Percentiles rank a stretch among this genome's conserved stretches.
phyloP scores from a whole-genome alignment of 768 basidiomycete genomes.

The Rhizopogon vulgaris region DNA sequence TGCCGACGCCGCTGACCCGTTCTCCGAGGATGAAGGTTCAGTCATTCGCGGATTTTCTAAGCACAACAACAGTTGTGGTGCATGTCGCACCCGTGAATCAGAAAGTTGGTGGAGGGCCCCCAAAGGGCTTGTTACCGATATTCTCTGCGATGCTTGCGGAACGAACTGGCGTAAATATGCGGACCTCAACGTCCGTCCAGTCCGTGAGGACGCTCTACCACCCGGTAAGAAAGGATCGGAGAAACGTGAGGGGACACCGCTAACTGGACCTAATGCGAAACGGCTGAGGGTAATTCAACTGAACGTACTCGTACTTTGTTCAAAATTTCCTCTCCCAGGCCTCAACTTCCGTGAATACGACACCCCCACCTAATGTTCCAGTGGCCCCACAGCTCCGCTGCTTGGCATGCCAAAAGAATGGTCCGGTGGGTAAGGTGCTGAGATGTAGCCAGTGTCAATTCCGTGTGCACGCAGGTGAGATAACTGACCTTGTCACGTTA shows the following conservation, averaged over 20 bases:
- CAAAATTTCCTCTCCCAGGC: conserved; percentile 8
- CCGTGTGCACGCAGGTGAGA: conserved; percentile 69
- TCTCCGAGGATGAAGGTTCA: conserved; percentile 72
- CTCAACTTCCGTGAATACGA: conserved; percentile 37
- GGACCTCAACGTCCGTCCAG: conserved; percentile 70
- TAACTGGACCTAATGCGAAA: conserved; percentile 50
- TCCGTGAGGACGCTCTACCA: conserved; percentile 59
- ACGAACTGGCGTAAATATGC: conserved; percentile 92
- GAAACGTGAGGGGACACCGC: conserved; percentile 58
- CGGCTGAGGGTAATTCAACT: conserved; percentile 48
- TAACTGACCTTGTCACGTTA: neutral
- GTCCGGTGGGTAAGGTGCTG: conserved; percentile 71
- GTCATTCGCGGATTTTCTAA: conserved; percentile 53
- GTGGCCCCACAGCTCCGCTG: conserved; percentile 64
- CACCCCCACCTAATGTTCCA: conserved; percentile 55
- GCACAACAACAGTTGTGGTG: conserved; percentile 62
- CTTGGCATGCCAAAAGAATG: conserved; percentile 66
- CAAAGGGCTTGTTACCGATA: conserved; percentile 67
- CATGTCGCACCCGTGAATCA: conserved; percentile 79
- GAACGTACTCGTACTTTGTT: neutral
- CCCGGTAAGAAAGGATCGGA: conserved; percentile 36
- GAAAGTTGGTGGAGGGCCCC: conserved; percentile 90
- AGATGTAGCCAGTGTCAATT: conserved; percentile 79
- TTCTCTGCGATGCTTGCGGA: conserved; percentile 84
- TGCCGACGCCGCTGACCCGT: conserved; percentile 26